Conservation (phyloP, 148 eudicot species). For the Rhododendron molle region DNA sequence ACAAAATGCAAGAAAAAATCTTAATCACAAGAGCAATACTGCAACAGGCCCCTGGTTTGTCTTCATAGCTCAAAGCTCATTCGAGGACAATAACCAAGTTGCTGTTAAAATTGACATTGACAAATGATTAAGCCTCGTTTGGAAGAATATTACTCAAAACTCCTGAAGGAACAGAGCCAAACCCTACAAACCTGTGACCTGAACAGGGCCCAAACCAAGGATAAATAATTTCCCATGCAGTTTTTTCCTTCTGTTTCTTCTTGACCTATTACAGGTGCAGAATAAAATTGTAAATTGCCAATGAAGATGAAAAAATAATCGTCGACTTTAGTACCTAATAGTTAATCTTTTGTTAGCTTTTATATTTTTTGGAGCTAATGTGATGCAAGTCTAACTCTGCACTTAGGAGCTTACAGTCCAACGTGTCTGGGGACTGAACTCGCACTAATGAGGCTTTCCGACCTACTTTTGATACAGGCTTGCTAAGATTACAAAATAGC, state of each 20-base stretch:
- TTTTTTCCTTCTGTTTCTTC: not conserved
- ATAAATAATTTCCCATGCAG: not conserved
- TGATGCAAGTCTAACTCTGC: too few species aligned
- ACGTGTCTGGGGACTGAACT: too few species aligned
- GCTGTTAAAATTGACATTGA: not conserved
- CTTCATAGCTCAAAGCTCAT: not conserved
- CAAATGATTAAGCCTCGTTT: not conserved
- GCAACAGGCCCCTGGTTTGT: not conserved
- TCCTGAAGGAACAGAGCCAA: not conserved
- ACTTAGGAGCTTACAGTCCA: too few species aligned
- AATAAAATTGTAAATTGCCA: too few species aligned
- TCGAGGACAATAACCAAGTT: not conserved
- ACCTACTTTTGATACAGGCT: too few species aligned
- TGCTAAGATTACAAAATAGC: too few species aligned
- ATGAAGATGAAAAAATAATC: too few species aligned
- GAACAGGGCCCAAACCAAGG: not conserved
- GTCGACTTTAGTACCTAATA: too few species aligned
- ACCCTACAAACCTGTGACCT: not conserved
- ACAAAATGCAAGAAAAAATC: not conserved
- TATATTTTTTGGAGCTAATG: too few species aligned
- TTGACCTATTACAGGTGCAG: too few species aligned
- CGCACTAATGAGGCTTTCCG: too few species aligned
- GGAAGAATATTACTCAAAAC: not conserved
- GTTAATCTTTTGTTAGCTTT: not conserved
- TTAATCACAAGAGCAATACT: not conserved